These are phyloP conservation scores for Rhizopogon vesiculosus DNA, from an alignment of 768 basidiomycete species.

Conservation along the genomic window DNA sequence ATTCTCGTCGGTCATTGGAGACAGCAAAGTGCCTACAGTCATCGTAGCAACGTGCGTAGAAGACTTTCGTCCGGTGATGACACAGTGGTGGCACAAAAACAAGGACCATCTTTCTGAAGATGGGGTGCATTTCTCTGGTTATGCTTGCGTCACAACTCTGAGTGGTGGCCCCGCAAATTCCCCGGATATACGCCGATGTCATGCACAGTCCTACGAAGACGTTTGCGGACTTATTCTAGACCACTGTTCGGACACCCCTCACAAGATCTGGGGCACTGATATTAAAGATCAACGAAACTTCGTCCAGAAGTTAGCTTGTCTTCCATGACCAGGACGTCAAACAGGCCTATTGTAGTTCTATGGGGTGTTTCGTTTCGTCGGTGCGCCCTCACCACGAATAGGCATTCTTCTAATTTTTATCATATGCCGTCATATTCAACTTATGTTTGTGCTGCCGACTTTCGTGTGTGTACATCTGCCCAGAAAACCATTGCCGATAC, in stretches of 20 bases:
- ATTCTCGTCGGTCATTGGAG: conserved; percentile 21
- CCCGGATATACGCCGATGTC: conserved; percentile 4
- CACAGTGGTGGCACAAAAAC: conserved; percentile 32
- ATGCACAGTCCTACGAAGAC: background rate
- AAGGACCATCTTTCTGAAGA: conserved; percentile 18
- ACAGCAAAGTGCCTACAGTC: conserved; percentile 19
- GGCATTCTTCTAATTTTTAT: too few relatives aligned
- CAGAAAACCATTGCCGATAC: too few relatives aligned
- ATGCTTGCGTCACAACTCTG: conserved; percentile 32
- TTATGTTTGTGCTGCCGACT: too few relatives aligned
- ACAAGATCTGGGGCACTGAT: background rate
- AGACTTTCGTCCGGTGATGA: conserved; percentile 22
- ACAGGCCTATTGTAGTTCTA: too few relatives aligned
- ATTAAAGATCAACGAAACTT: background rate
- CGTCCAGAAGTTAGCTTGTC: background rate
- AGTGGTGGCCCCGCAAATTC: background rate
- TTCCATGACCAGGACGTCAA: background rate
- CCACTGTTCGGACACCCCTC: background rate
- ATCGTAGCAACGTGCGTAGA: conserved; percentile 24
- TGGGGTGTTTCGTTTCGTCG: too few relatives aligned
- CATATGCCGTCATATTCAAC: too few relatives aligned
- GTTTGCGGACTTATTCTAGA: background rate
- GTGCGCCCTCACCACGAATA: too few relatives aligned
- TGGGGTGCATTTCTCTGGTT: conserved; percentile 27
- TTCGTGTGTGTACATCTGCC: too few relatives aligned